Conservation (phyloP, 495 filamentous ascomycete genomes). For the Lophiotrema nucula region DNA sequence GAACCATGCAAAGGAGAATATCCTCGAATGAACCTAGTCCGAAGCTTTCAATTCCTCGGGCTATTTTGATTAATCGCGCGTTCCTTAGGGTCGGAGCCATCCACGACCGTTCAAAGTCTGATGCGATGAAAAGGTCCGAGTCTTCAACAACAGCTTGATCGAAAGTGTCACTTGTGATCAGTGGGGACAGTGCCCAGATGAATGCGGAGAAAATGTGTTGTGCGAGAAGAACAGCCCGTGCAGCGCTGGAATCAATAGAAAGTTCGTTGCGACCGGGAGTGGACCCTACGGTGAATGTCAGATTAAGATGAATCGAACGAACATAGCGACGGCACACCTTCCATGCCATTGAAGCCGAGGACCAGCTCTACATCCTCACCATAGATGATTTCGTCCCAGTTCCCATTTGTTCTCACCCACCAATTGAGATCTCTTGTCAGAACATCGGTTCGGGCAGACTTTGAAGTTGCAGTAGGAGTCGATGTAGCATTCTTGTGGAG, state of each 20-base stretch:
- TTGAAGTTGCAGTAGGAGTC: neutral
- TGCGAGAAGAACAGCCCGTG: neutral
- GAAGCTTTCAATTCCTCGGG: neutral
- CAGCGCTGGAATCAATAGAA: neutral
- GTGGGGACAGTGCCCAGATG: slow-evolving; percentile 1
- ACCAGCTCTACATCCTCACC: neutral
- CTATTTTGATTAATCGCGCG: neutral
- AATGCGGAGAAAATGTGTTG: slow-evolving; percentile 6
- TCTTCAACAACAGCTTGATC: neutral
- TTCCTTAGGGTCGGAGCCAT: neutral
- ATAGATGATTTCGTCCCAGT: neutral
- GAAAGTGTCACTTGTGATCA: neutral
- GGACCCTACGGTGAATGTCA: neutral
- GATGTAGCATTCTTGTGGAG: neutral
- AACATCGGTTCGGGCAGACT: neutral
- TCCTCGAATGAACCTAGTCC: slow-evolving; percentile 3
- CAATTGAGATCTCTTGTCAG: slow-evolving; percentile 1
- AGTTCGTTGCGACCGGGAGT: neutral
- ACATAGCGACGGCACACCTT: neutral
- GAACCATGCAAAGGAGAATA: neutral
- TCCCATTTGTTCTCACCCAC: neutral
- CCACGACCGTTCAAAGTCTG: neutral
- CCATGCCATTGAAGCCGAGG: neutral
- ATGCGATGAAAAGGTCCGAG: neutral
- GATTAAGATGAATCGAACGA: no score